Percentiles rank a stretch among this genome's conserved stretches.
Conservation (phyloP, 1,139 yeast species). For the Chernovozyma sophiae-reginae region DNA sequence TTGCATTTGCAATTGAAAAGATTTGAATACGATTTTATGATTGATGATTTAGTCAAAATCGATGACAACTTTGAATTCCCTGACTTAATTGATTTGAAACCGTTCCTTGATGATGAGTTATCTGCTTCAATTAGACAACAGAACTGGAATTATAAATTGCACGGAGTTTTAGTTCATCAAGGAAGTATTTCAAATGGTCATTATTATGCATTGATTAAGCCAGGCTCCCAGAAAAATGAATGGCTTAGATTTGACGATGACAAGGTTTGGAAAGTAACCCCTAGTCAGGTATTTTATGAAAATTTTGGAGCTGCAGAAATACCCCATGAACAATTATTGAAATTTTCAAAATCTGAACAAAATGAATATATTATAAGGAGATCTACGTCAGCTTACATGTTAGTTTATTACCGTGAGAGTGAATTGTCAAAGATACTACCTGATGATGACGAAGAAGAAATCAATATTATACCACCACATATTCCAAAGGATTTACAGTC, state of each 20-base stretch:
- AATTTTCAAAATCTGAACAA: slow-evolving; percentile 55
- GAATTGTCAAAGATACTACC: slow-evolving; percentile 57
- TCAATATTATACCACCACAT: slow-evolving; percentile 53
- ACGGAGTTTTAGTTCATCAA: slow-evolving; percentile 92
- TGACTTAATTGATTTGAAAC: slow-evolving; percentile 71
- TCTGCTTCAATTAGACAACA: slow-evolving; percentile 40
- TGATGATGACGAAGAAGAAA: slow-evolving; percentile 37
- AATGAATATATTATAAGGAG: slow-evolving; percentile 65
- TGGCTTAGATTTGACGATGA: slow-evolving; percentile 98
- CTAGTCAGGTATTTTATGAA: slow-evolving; percentile 82
- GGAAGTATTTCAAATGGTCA: slow-evolving; percentile 97
- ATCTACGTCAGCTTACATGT: slow-evolving; percentile 94
- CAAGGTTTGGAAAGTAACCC: slow-evolving; percentile 82
- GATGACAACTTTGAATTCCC: slow-evolving; percentile 93
- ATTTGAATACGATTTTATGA: slow-evolving; percentile 89
- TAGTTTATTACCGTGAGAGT: slow-evolving; percentile 79
- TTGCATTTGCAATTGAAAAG: slow-evolving; percentile 89
- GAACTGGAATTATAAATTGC: slow-evolving; percentile 76
- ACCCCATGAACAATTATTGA: slow-evolving; percentile 42
- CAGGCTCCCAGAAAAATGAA: slow-evolving; percentile 47
- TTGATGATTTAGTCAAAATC: slow-evolving; percentile 84
- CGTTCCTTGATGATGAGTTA: slow-evolving; percentile 66
- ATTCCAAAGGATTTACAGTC: slow-evolving; percentile 61
- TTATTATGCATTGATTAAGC: slow-evolving; percentile 90
- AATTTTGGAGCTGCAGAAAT: slow-evolving; percentile 81